These are phyloP conservation scores for Funneliformis caledonium DNA, from an alignment of 371 early-diverging fungal genomes.

Conservation along the genomic window DNA sequence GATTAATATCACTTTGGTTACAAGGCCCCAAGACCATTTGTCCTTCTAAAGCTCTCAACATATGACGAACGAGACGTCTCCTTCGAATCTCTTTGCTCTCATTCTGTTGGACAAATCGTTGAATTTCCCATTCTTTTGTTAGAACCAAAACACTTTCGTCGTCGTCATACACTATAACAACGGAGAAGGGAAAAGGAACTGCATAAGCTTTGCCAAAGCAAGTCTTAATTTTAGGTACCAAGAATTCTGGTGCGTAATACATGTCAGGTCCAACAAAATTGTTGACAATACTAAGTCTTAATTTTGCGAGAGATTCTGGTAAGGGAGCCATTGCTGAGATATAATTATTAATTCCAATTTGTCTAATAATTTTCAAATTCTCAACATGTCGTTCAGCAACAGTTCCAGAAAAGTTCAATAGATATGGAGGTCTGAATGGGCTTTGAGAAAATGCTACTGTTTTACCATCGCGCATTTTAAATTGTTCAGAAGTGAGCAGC, in stretches of 20 bases:
- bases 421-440: slow-evolving; percentile 59
- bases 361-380: slow-evolving; percentile 60
- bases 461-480: slow-evolving; percentile 55
- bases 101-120: slow-evolving; percentile 57
- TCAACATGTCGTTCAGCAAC: slow-evolving; percentile 67
- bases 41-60: slow-evolving; percentile 59
- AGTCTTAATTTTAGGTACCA: slow-evolving; percentile 52
- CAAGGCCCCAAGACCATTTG: slow-evolving; percentile 56
- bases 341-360: slow-evolving; percentile 57
- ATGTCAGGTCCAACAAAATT: slow-evolving; percentile 63
- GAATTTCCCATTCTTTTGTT: slow-evolving; percentile 53
- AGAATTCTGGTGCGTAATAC: slow-evolving; percentile 60
- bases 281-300: slow-evolving; percentile 47
- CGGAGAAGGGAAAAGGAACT: slow-evolving; percentile 64
- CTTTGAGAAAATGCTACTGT: slow-evolving; percentile 53
- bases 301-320: slow-evolving; percentile 43
- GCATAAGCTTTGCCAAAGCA: slow-evolving; percentile 64
- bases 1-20: slow-evolving; percentile 37
- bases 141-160: slow-evolving; percentile 56
- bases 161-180: slow-evolving; percentile 67
- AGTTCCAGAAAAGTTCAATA: slow-evolving; percentile 61
- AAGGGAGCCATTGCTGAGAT: slow-evolving; percentile 48
- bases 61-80: slow-evolving; percentile 53
- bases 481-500: slow-evolving; percentile 56
- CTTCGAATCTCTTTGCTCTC: slow-evolving; percentile 50